Evolutionary conservation across 140 eudicot species (phyloP).

Genomic region (Flaveria floridana): DNA sequence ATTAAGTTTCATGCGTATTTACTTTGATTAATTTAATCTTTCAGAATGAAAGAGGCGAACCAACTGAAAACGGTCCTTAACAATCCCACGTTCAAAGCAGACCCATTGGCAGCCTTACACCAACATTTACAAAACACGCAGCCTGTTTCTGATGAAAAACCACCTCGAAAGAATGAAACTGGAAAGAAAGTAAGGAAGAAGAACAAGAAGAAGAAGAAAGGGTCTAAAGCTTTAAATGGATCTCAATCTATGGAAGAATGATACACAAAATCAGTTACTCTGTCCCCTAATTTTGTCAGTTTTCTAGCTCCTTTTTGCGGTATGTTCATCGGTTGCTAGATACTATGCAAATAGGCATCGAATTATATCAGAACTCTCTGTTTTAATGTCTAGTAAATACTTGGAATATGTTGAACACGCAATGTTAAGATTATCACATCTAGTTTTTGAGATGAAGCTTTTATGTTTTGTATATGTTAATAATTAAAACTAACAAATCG

Average conservation of each 20-base stretch:
- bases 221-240: constrained; percentile 46
- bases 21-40: constrained; percentile 7
- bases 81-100: constrained; percentile 61
- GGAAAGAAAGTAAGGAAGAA: constrained; percentile 40
- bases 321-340: constrained; percentile 24
- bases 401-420: constrained; percentile 17
- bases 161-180: constrained; percentile 38
- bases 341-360: constrained; percentile 19
- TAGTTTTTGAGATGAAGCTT: background rate
- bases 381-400: constrained; percentile 28
- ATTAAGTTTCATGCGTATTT: background rate
- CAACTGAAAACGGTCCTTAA: constrained; percentile 60
- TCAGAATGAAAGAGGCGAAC: constrained; percentile 71
- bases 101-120: constrained; percentile 81
- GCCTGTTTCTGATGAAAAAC: constrained; percentile 56
- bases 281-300: background rate
- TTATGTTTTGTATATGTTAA: background rate
- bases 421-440: background rate
- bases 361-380: background rate
- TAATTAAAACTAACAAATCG: background rate
- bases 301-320: background rate
- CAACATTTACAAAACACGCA: constrained; percentile 84
- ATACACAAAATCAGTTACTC: constrained; percentile 5
- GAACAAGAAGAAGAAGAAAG: constrained; percentile 46
- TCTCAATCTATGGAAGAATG: constrained; percentile 61